phyloP scores from a whole-genome alignment of 352 stramenopile genomes.

The Phytophthora chlamydospora region DNA sequence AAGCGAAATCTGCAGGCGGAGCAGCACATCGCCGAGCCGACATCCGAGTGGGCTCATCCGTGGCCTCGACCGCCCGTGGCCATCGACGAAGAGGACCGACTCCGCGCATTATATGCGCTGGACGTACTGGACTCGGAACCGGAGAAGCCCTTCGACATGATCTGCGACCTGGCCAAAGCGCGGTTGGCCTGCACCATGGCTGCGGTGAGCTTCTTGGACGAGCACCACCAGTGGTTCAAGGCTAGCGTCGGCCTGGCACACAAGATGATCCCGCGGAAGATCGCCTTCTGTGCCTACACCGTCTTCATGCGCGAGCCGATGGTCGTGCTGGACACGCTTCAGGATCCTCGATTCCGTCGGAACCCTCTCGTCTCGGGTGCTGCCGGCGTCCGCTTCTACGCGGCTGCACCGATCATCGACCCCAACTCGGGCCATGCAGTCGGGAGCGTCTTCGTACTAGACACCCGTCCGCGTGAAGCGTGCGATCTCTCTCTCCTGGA shows the following conservation, averaged over 20 bases:
- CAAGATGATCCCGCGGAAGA: constrained; percentile 81
- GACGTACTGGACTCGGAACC: constrained; percentile 63
- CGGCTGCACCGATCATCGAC: constrained; percentile 76
- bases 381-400: constrained; percentile 95
- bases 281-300: constrained; percentile 81
- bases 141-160: constrained; percentile 76
- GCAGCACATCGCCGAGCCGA: constrained; percentile 24
- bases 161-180: constrained; percentile 78
- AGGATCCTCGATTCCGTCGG: constrained; percentile 88
- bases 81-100: constrained; percentile 56
- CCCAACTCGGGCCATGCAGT: constrained; percentile 60
- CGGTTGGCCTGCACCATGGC: constrained; percentile 75
- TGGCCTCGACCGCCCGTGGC: constrained; percentile 74
- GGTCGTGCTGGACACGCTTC: constrained; percentile 88
- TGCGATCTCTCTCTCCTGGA: constrained; percentile 77
- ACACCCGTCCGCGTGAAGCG: constrained; percentile 73
- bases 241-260: constrained; percentile 69
- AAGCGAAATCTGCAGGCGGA: constrained; percentile 21
- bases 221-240: constrained; percentile 84
- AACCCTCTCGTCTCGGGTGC: constrained; percentile 91
- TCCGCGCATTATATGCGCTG: constrained; percentile 56
- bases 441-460: constrained; percentile 84
- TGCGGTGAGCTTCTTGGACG: constrained; percentile 82
- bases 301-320: constrained; percentile 63
- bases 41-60: constrained; percentile 55